Base-by-base conservation (phyloP, 345 rosid genomes). In the Heritiera littoralis region DNA sequence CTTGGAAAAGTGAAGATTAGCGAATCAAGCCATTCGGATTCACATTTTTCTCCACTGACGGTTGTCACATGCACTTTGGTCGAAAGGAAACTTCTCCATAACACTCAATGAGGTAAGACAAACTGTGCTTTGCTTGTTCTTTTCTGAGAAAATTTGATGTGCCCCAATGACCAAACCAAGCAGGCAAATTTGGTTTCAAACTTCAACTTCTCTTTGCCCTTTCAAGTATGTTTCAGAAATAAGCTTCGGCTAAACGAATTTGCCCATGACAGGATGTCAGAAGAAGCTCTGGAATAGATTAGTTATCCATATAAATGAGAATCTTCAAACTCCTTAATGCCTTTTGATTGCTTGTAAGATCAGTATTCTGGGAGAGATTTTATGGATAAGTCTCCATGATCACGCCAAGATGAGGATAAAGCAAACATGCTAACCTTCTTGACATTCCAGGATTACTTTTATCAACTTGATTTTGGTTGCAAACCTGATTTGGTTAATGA, bases 11-110 rank as follows among this genome's bases (percentile, higher is more conserved):
- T 40, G 38, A 79, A 81, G 81, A 77, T 76, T 76, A 73, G 5
- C 70, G 77, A 72, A 81, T 66, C 79, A 84, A 81, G 86, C 81
- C 51, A 81, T 76, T 72, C 56, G 12, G 79, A 79, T 77, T 77
- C 79, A 77, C 79, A 35, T 49, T 64, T 77, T 66, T 38, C 28
- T 20, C 56, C 28, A 30, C 28, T 8, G 18, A 46, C 9, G 6
- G 4, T 61, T 10, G 49, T 48, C 11, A 38, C 49, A 17, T 17
- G n/a, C 15, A 63, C 17, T 63, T 64, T 49, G 40, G 38, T 46
- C 0, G 9, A 75, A 75, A 75, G 70, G 70, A 75, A 75, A 75
- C 70, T 75, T 61, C 59, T 66, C 28, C 18, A 6, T 38, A 38
- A 20, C 51, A 56, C 66, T 55, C 51, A n/a, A 23, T 41, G 55